Evolutionary conservation across 1,139 yeast species (phyloP), one percentile per base, ranked within the genome.

Genomic region (Sugiyamaella grinbergsii): DNA sequence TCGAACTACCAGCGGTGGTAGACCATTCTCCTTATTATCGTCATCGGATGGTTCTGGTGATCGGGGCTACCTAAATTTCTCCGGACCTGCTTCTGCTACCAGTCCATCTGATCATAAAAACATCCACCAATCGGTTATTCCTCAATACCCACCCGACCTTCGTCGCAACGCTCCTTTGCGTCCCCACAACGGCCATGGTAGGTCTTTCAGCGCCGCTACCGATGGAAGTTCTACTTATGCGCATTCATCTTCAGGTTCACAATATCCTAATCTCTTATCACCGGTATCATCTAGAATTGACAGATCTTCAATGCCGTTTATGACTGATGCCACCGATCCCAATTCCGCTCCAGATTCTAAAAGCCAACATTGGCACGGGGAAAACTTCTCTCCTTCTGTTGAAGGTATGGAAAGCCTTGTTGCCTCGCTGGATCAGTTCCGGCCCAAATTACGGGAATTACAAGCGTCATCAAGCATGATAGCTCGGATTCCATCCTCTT

Each of bases 1-100:
- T 18, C 33, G 61, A 32, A 52, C 61, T 5, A 56, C 64, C 23
- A 50, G 53, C 34, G 54, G 44, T 36, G 43, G 49, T 16, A 31
- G 49, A 19, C 31, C 20, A 11, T 16, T 41, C 16, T 50, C 47
- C 18, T 5, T n/a, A 28, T 13, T 32, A 40, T 26, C 43, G 22
- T 5, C 37, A 28, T 31, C 36, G 15, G 34, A 44, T 4, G 13
- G 20, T 19, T 31, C 22, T 28, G 23, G n/a, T 28, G 16, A 4
- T 22, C 37, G 33, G 36, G 19, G 28, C 24, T 28, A 28, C 18
- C n/a, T n/a, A n/a, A n/a, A n/a, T n/a, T n/a, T n/a, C n/a, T n/a
- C n/a, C n/a, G n/a, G n/a, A n/a, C 39, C 49, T 8, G 37, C 13
- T 20, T 15, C 31, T 10, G 28, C 47, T 18, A 37, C 47, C 37